These are phyloP conservation scores for Leucosporidium scottii DNA, from an alignment of 768 basidiomycete genomes.

Conservation along the genomic window DNA sequence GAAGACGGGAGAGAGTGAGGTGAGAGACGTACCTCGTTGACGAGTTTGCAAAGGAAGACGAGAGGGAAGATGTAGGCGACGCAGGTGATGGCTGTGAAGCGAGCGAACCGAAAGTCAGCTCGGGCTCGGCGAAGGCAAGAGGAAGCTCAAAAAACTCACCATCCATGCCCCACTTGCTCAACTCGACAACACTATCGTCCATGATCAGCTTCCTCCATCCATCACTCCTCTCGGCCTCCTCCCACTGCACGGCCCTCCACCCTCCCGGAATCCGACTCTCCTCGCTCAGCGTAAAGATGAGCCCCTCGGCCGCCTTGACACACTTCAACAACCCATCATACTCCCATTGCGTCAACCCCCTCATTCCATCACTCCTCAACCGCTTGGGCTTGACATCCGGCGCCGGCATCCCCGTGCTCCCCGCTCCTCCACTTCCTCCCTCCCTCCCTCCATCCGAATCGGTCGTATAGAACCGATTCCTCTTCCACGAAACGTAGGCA, in stretches of 20 bases:
- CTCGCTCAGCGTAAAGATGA: slow-evolving; percentile 26
- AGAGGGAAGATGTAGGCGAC: slow-evolving; percentile 31
- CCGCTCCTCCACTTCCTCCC: background rate
- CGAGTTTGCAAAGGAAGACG: slow-evolving; percentile 31
- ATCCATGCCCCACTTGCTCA: slow-evolving; percentile 27
- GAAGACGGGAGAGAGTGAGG: background rate
- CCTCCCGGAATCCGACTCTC: slow-evolving; percentile 25
- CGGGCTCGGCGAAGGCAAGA: background rate
- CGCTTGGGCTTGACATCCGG: background rate
- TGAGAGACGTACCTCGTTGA: slow-evolving; percentile 21
- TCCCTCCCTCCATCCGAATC: slow-evolving; percentile 10
- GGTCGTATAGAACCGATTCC: slow-evolving; percentile 5
- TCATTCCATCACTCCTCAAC: slow-evolving; percentile 9
- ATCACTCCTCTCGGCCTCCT: slow-evolving; percentile 28
- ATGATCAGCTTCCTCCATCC: slow-evolving; percentile 28
- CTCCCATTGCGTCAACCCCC: slow-evolving; percentile 29
- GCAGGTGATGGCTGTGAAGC: slow-evolving; percentile 18
- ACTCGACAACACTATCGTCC: slow-evolving; percentile 28
- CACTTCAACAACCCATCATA: slow-evolving; percentile 15
- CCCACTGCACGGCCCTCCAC: slow-evolving; percentile 33
- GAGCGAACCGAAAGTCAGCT: background rate
- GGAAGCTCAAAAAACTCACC: background rate
- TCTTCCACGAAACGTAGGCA: slow-evolving; percentile 21
- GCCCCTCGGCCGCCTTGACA: slow-evolving; percentile 24
- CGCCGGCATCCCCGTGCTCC: slow-evolving; percentile 7